Evolutionary conservation across 2,329 filamentous ascomycete genomes (phyloP).

Genomic region (Diaporthe vexans): DNA sequence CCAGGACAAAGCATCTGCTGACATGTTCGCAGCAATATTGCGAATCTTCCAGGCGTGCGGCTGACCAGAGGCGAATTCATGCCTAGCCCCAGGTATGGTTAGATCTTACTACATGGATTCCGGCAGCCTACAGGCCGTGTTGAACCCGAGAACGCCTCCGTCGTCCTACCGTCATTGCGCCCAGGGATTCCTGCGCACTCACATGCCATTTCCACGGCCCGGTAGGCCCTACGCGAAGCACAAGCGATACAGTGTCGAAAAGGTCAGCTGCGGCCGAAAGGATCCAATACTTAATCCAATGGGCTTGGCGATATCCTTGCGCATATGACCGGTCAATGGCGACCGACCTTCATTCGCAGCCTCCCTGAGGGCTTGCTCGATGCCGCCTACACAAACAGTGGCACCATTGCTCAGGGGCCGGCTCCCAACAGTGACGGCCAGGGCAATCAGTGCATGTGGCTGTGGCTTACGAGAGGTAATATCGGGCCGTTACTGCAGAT

Average conservation of each 20-base stretch:
- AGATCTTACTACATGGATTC: background rate
- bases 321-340: constrained; percentile 3
- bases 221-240: background rate
- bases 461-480: background rate
- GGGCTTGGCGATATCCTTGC: background rate
- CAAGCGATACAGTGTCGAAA: background rate
- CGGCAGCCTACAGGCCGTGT: background rate
- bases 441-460: background rate
- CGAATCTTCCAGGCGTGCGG: background rate
- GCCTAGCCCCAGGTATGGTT: background rate
- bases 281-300: background rate
- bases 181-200: background rate
- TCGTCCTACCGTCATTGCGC: background rate
- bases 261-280: background rate
- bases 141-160: background rate
- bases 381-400: background rate
- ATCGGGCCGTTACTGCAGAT: background rate
- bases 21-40: background rate
- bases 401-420: too few relatives aligned
- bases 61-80: background rate
- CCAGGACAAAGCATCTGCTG: background rate
- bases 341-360: background rate
- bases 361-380: background rate
- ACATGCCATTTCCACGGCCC: background rate
- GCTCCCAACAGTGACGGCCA: background rate